These are phyloP conservation scores for Prunus mira DNA, from an alignment of 306 rosid genomes.

Conservation along the genomic window DNA sequence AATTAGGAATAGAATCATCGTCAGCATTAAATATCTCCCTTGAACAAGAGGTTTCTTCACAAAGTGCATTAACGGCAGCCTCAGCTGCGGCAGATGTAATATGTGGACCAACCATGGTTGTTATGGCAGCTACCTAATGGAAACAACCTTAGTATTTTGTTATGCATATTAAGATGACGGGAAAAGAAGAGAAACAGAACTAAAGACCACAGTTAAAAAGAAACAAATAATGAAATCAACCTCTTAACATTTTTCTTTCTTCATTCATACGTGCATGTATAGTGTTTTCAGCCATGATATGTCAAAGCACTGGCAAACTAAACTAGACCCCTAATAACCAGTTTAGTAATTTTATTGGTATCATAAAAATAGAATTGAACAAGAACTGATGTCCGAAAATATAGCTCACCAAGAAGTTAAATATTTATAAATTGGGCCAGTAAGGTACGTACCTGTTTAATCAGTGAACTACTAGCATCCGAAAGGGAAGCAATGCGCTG, in stretches of 20 bases:
- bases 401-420: not conserved
- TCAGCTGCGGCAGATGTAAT: slow-evolving; percentile 82
- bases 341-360: not conserved
- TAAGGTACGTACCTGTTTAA: slow-evolving; percentile 58
- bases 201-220: not conserved
- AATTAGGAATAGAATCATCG: slow-evolving; percentile 40
- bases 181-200: not conserved
- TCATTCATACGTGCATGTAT: not conserved
- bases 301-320: not conserved
- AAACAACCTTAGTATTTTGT: slow-evolving; percentile 22
- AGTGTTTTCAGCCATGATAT: not conserved
- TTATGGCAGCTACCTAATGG: slow-evolving; percentile 70
- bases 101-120: slow-evolving; percentile 76
- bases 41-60: slow-evolving; percentile 68
- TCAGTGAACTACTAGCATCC: slow-evolving; percentile 63
- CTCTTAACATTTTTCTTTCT: not conserved
- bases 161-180: slow-evolving; percentile 3
- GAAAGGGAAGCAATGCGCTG: slow-evolving; percentile 47
- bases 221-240: not conserved
- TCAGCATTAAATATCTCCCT: slow-evolving; percentile 69
- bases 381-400: not conserved
- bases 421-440: slow-evolving; percentile 2
- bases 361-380: not conserved
- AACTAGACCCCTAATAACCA: not conserved
- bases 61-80: slow-evolving; percentile 70